Evolutionary conservation across 2,329 filamentous ascomycete genomes (phyloP).

Genomic region (Sarocladium brachiariae): DNA sequence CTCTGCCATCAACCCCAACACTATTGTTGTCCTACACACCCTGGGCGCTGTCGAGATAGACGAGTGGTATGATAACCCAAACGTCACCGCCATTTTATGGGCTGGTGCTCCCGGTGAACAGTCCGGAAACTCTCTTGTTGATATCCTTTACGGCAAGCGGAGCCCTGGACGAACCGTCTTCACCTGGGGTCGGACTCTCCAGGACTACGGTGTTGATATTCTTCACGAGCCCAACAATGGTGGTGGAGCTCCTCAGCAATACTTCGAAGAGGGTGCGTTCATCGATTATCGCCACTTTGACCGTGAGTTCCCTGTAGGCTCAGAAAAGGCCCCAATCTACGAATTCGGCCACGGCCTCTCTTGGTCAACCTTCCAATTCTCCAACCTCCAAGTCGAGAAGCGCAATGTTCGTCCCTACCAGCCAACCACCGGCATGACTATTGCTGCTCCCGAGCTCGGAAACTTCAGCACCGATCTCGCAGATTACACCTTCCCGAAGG

Average conservation of each 20-base stretch:
- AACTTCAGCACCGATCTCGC: constrained; percentile 54
- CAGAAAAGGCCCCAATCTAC: constrained; percentile 54
- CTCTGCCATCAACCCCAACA: constrained; percentile 73
- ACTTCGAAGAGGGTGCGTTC: constrained; percentile 72
- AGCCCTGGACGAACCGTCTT: constrained; percentile 78
- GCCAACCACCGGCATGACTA: constrained; percentile 55
- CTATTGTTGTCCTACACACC: constrained; percentile 85
- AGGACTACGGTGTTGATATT: constrained; percentile 64
- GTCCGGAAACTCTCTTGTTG: constrained; percentile 69
- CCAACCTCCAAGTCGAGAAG: constrained; percentile 54
- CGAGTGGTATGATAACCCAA: constrained; percentile 67
- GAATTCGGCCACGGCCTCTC: constrained; percentile 77
- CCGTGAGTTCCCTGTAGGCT: constrained; percentile 33
- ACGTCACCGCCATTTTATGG: constrained; percentile 79
- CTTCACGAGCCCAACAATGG: constrained; percentile 64
- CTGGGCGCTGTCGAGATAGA: constrained; percentile 71
- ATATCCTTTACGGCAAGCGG: constrained; percentile 75
- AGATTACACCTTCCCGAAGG: constrained; percentile 62
- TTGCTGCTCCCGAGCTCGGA: constrained; percentile 52
- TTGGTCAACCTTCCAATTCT: constrained; percentile 73
- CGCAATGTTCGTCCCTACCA: constrained; percentile 43
- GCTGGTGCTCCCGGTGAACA: constrained; percentile 79
- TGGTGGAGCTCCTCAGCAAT: constrained; percentile 56
- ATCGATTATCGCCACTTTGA: constrained; percentile 70
- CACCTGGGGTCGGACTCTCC: constrained; percentile 63